Conservation (phyloP, 345 rosid genomes). For the Dovyalis caffra region DNA sequence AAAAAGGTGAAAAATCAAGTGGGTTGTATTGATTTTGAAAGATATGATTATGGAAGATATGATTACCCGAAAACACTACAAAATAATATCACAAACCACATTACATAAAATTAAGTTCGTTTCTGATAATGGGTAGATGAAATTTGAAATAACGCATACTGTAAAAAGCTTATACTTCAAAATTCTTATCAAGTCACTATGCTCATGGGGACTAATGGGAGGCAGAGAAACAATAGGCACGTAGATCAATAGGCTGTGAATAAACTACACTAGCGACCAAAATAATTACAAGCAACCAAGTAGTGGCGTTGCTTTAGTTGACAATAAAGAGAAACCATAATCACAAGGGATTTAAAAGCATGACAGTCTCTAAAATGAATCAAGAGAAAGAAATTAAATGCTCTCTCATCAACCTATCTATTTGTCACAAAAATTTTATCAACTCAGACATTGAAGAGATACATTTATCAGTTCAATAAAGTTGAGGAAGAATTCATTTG, state of each 20-base stretch:
- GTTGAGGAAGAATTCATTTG: background rate
- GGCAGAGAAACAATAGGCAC: background rate
- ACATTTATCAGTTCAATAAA: background rate
- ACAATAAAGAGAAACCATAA: background rate
- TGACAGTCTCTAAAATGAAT: background rate
- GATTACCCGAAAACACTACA: too few species aligned
- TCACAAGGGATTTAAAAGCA: background rate
- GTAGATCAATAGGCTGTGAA: background rate
- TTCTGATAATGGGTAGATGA: too few species aligned
- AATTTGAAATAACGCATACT: background rate
- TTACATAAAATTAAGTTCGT: background rate
- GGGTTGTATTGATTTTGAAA: background rate
- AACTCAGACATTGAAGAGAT: background rate
- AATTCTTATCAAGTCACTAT: conserved; percentile 5
- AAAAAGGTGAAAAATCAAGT: background rate
- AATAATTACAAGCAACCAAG: background rate
- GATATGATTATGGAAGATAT: background rate
- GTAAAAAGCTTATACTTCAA: too few species aligned
- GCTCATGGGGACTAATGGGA: background rate
- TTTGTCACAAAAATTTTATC: background rate
- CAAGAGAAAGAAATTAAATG: background rate
- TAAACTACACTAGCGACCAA: background rate
- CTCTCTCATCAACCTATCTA: background rate
- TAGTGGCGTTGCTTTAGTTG: background rate
- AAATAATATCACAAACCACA: conserved; percentile 1